Evolutionary conservation across 2,329 filamentous ascomycete species (phyloP).

Genomic region (Coniochaeta pulveracea): DNA sequence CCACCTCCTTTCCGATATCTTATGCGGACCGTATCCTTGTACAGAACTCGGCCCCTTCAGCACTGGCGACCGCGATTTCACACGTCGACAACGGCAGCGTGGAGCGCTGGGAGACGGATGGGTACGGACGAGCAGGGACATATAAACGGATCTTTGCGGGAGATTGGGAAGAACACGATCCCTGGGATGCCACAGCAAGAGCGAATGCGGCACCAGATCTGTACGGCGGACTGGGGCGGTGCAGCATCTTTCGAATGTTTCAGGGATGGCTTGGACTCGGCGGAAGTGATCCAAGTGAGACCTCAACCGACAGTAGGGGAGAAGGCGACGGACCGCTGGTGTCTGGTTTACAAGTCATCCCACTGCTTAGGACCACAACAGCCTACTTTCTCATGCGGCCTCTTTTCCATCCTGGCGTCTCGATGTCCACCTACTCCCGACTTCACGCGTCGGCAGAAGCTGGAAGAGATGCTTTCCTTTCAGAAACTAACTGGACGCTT

Average conservation of each 20-base stretch:
- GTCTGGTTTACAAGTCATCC: slow-evolving; percentile 64
- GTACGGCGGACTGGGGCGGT: slow-evolving; percentile 62
- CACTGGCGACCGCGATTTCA: slow-evolving; percentile 42
- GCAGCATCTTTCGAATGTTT: slow-evolving; percentile 66
- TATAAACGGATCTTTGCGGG: slow-evolving; percentile 59
- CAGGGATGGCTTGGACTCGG: slow-evolving; percentile 67
- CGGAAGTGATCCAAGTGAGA: slow-evolving; percentile 45
- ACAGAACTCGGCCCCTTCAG: slow-evolving; percentile 10
- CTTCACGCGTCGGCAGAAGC: slow-evolving; percentile 19
- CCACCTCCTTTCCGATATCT: slow-evolving; percentile 33
- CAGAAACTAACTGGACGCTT: slow-evolving; percentile 43
- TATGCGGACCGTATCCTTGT: slow-evolving; percentile 42
- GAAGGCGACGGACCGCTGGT: too few relatives aligned
- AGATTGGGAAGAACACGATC: slow-evolving; percentile 63
- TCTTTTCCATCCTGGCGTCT: slow-evolving; percentile 44
- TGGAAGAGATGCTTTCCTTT: slow-evolving; percentile 22
- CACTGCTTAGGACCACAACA: slow-evolving; percentile 58
- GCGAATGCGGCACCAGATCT: slow-evolving; percentile 55
- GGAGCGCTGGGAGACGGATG: slow-evolving; percentile 59
- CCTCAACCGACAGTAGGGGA: neutral
- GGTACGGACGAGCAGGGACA: slow-evolving; percentile 45
- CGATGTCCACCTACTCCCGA: neutral
- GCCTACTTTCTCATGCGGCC: slow-evolving; percentile 70
- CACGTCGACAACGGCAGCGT: slow-evolving; percentile 57
- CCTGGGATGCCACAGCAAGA: slow-evolving; percentile 59